phyloP scores from a whole-genome alignment of 1,284 basidiomycete genomes.

The Tilletia walkeri region DNA sequence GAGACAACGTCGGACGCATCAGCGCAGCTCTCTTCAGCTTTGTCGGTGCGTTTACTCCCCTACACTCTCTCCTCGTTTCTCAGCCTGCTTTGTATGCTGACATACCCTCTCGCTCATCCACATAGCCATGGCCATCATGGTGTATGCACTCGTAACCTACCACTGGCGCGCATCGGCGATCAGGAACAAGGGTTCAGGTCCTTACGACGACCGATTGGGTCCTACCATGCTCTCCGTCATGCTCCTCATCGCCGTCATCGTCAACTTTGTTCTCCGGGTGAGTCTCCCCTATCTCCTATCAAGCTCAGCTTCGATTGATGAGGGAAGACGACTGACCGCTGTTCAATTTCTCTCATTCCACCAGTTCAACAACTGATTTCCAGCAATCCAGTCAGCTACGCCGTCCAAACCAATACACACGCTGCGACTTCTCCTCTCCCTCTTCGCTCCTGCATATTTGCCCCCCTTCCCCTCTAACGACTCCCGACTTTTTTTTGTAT shows the following conservation, averaged over 20 bases:
- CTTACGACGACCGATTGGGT: constrained; percentile 96
- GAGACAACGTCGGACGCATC: constrained; percentile 71
- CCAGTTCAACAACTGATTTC: too few relatives aligned
- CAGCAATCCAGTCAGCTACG: too few relatives aligned
- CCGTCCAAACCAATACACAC: too few relatives aligned
- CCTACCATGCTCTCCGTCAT: constrained; percentile 54
- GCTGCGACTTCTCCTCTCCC: too few relatives aligned
- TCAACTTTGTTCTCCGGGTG: constrained; percentile 54
- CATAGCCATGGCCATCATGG: constrained; percentile 90
- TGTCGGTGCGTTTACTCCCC: constrained; percentile 67
- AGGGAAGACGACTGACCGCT: too few relatives aligned
- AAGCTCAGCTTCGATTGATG: too few relatives aligned
- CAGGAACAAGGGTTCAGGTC: constrained; percentile 82
- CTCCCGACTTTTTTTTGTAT: too few relatives aligned
- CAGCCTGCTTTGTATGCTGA: background rate
- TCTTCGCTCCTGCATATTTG: too few relatives aligned
- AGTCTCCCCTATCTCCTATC: background rate
- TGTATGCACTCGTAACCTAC: constrained; percentile 90
- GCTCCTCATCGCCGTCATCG: constrained; percentile 53
- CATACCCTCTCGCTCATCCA: background rate
- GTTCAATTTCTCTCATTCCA: too few relatives aligned
- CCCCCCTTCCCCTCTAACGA: too few relatives aligned
- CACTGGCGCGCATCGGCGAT: constrained; percentile 95
- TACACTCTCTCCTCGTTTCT: too few relatives aligned
- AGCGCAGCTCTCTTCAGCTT: constrained; percentile 88